Evolutionary conservation across 306 rosid species (phyloP).

Genomic region (Gastrolobium bilobum): DNA sequence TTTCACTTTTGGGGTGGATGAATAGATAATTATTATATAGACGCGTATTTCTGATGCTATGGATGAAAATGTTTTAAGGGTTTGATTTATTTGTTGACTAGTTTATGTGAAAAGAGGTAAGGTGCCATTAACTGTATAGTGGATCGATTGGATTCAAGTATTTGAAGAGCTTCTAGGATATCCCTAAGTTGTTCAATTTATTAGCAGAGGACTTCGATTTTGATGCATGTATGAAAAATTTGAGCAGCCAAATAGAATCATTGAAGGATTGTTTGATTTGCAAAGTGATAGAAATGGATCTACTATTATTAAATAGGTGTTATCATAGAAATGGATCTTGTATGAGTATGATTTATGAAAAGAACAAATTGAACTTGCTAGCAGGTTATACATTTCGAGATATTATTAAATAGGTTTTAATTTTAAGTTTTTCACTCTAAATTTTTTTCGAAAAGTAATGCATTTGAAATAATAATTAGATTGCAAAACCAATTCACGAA

Average conservation of each 20-base stretch:
- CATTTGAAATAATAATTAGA: neutral
- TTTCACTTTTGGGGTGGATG: neutral
- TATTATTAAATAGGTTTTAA: neutral
- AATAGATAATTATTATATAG: neutral
- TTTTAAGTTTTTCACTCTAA: neutral
- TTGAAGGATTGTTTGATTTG: constrained; percentile 16
- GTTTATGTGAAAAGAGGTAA: constrained; percentile 10
- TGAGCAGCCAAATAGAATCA: neutral
- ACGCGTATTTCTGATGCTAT: neutral
- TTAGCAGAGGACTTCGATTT: neutral
- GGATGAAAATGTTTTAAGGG: neutral
- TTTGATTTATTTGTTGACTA: neutral
- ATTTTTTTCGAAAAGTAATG: neutral
- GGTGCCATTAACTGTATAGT: neutral
- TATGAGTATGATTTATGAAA: no score
- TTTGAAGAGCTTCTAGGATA: neutral
- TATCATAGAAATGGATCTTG: neutral
- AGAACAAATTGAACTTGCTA: neutral
- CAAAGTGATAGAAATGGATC: neutral
- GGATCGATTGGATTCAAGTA: neutral
- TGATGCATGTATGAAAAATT: neutral
- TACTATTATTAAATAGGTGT: neutral
- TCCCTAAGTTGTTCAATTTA: neutral
- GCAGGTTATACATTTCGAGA: neutral
- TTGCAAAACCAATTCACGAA: neutral